Base-by-base conservation (phyloP, 1,284 basidiomycete species). In the Ganoderma lingzhi region DNA sequence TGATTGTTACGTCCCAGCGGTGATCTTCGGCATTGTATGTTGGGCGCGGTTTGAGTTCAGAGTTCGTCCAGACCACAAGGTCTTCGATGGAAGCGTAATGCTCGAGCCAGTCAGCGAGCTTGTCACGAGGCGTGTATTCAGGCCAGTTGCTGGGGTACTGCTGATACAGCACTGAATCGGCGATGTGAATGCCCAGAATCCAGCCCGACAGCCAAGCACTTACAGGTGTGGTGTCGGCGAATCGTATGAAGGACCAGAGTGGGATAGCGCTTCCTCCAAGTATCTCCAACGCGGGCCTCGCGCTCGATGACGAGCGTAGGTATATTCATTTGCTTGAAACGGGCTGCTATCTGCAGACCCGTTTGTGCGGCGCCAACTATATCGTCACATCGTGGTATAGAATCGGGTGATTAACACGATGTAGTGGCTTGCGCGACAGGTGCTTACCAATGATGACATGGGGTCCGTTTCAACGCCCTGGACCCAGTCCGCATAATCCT, bases 81-180 rank as follows among this genome's bases (percentile, higher is more conserved):
- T 92, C 89, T 74, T 92, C 83, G 1, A 85, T 80, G 41, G 86
- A 82, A 3, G 87, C 90, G 77, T 92, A 93, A 9, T 81, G 79
- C 76, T 92, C 89, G 4, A 92, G 80, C 87, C 88, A 92, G 76
- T 90, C 86, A 0, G 87, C 90, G 2, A 92, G 78, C 75, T 85
- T 78, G 62, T 77, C 77, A 0, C 76, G 73, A 3, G 79, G 78
- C 1, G 78, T 77, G 66, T 69, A 80, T 23, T 73, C 67, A 0
- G 78, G 77, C 78, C 79, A 79, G 53, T 77, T 78, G 2, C 65
- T 66, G 2, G 79, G 83, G 70, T 77, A 82, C 75, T 70, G 72
- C 48, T 66, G 76, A 37, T 79, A 78, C 9, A 85, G 78, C 64
- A 86, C 85, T 85, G 69, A 1, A 51, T 17, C 17, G 35, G 10